Evolutionary conservation across 306 rosid species (phyloP).

Genomic region (Dryas drummondii): DNA sequence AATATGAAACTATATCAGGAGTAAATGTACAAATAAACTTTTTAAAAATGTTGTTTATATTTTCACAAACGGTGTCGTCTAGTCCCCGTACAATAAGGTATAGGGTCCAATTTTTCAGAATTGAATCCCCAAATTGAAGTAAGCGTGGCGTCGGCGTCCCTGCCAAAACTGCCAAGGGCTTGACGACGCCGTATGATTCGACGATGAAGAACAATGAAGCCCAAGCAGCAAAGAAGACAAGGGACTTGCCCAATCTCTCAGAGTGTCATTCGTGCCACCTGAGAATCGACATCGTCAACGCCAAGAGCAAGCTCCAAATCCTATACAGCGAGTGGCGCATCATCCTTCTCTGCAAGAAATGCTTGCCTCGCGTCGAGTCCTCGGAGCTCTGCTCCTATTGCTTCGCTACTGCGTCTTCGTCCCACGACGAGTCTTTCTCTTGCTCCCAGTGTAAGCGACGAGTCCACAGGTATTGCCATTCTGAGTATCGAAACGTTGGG

Average conservation of each 20-base stretch:
- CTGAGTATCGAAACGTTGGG: slow-evolving; percentile 32
- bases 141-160: neutral
- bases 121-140: neutral
- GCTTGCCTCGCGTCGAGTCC: slow-evolving; percentile 50
- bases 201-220: slow-evolving; percentile 3
- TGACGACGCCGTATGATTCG: neutral
- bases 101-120: neutral
- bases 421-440: slow-evolving; percentile 30
- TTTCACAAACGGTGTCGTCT: neutral
- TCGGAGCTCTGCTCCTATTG: slow-evolving; percentile 73
- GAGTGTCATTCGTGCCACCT: slow-evolving; percentile 74
- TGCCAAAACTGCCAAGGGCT: neutral
- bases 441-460: slow-evolving; percentile 51
- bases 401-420: slow-evolving; percentile 31
- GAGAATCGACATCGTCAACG: slow-evolving; percentile 50
- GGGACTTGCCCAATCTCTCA: slow-evolving; percentile 64
- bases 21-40: no score
- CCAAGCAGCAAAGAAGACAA: slow-evolving; percentile 49
- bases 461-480: slow-evolving; percentile 53
- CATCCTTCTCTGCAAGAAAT: slow-evolving; percentile 70
- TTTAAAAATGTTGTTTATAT: no score
- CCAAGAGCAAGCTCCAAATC: slow-evolving; percentile 52
- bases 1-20: no score
- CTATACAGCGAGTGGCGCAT: slow-evolving; percentile 82
- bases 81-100: no score